phyloP scores from a whole-genome alignment of 257 asterid genomes.

The Coffea canephora region DNA sequence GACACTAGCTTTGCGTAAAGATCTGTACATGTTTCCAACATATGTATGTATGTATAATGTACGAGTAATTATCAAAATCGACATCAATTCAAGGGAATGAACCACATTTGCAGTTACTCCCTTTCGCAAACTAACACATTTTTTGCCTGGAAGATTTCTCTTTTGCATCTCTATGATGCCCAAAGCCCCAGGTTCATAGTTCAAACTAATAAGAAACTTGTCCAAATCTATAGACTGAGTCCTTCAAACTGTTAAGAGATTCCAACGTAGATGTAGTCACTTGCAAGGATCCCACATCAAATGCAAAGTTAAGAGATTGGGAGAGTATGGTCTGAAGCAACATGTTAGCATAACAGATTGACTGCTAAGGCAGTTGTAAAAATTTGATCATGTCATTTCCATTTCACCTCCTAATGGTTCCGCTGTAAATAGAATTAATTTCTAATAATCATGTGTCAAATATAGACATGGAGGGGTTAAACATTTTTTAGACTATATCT shows the following conservation, averaged over 20 bases:
- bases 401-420: too few species aligned
- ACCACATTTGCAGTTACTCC: neutral
- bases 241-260: neutral
- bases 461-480: too few species aligned
- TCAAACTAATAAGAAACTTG: neutral
- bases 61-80: neutral
- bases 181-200: neutral
- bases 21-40: slow-evolving; percentile 16
- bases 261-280: too few species aligned
- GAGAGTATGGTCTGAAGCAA: too few species aligned
- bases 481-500: neutral
- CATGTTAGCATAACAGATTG: too few species aligned
- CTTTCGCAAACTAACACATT: neutral
- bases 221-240: neutral
- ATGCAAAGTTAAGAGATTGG: too few species aligned
- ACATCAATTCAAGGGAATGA: neutral
- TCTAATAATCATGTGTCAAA: neutral
- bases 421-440: too few species aligned
- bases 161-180: neutral
- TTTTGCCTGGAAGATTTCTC: neutral
- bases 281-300: too few species aligned
- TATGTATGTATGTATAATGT: neutral
- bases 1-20: slow-evolving; percentile 8
- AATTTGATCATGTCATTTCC: too few species aligned
- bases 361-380: too few species aligned